phyloP scores from a whole-genome alignment of 2,329 filamentous ascomycete genomes.

The Aspergillus puulaauensis region DNA sequence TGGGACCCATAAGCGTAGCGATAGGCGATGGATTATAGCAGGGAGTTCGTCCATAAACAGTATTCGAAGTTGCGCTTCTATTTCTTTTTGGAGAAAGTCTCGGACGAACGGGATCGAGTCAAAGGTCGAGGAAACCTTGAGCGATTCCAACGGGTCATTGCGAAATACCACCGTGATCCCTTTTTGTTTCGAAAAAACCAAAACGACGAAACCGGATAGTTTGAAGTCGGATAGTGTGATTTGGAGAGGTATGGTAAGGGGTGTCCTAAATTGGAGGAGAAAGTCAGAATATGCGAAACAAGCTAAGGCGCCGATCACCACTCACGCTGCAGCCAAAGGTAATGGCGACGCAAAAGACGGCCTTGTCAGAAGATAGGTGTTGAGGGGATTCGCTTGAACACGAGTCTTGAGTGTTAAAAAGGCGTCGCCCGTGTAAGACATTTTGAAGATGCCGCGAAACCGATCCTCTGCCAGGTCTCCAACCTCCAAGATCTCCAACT shows the following conservation, averaged over 20 bases:
- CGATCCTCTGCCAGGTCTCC: slow-evolving; percentile 95
- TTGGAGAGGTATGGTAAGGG: slow-evolving; percentile 93
- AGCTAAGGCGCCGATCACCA: slow-evolving; percentile 15
- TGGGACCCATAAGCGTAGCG: slow-evolving; percentile 83
- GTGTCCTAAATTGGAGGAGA: slow-evolving; percentile 52
- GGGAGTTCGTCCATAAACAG: slow-evolving; percentile 98
- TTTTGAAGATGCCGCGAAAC: slow-evolving; percentile 98
- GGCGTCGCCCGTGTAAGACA: slow-evolving; percentile 95
- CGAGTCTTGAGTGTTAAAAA: slow-evolving; percentile 92
- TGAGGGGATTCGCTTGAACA: slow-evolving; percentile 96
- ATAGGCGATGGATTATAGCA: slow-evolving; percentile 91
- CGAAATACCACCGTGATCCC: slow-evolving; percentile 94
- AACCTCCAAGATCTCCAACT: slow-evolving; percentile 96
- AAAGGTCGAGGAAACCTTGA: slow-evolving; percentile 98
- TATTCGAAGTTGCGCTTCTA: slow-evolving; percentile 87
- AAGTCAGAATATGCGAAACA: not conserved
- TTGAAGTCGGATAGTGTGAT: slow-evolving; percentile 96
- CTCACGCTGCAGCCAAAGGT: slow-evolving; percentile 76
- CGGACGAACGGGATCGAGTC: slow-evolving; percentile 98
- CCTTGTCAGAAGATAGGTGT: slow-evolving; percentile 90
- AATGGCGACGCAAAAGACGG: slow-evolving; percentile 90
- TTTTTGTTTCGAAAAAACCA: slow-evolving; percentile 97
- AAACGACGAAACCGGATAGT: slow-evolving; percentile 91
- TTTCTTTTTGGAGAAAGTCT: slow-evolving; percentile 93
- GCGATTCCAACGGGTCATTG: slow-evolving; percentile 94